phyloP scores from a whole-genome alignment of 257 asterid species.

The Solanum rostratum region DNA sequence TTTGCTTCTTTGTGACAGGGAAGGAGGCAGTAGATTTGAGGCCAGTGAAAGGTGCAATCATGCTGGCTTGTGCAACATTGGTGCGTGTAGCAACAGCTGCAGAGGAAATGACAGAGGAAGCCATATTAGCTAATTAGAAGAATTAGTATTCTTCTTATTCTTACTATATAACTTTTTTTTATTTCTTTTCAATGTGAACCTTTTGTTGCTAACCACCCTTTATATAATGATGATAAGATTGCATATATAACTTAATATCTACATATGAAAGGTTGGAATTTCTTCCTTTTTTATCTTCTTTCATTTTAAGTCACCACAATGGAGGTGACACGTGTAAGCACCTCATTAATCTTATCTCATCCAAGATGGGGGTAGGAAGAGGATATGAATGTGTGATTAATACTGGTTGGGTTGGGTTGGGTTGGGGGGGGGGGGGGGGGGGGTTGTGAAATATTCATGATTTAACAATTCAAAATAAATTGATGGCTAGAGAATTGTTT shows the following conservation, averaged over 20 bases:
- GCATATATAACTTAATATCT: constrained; percentile 5
- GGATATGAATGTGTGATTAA: constrained; percentile 9
- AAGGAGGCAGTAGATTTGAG: constrained; percentile 23
- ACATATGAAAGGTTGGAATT: neutral
- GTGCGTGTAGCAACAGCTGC: constrained; percentile 18
- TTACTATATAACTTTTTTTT: neutral
- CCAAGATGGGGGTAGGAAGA: constrained; percentile 4
- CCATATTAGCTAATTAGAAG: constrained; percentile 15
- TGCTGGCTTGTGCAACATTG: constrained; percentile 24
- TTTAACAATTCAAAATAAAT: neutral
- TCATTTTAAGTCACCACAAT: neutral
- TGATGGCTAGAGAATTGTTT: neutral
- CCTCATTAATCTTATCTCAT: constrained; percentile 25
- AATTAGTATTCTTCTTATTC: neutral
- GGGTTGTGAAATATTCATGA: neutral
- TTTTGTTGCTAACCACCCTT: neutral
- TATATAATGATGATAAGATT: constrained; percentile 8
- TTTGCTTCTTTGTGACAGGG: constrained; percentile 11
- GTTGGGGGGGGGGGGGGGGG: neutral
- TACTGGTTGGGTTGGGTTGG: neutral
- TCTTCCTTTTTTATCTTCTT: neutral
- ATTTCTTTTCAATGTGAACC: neutral
- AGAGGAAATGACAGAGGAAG: constrained; percentile 30
- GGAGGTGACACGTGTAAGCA: constrained; percentile 21
- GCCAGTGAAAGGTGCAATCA: constrained; percentile 32